These are phyloP conservation scores for Boletus pseudo-olivaceus DNA, from an alignment of 768 basidiomycete species.

Conservation along the genomic window DNA sequence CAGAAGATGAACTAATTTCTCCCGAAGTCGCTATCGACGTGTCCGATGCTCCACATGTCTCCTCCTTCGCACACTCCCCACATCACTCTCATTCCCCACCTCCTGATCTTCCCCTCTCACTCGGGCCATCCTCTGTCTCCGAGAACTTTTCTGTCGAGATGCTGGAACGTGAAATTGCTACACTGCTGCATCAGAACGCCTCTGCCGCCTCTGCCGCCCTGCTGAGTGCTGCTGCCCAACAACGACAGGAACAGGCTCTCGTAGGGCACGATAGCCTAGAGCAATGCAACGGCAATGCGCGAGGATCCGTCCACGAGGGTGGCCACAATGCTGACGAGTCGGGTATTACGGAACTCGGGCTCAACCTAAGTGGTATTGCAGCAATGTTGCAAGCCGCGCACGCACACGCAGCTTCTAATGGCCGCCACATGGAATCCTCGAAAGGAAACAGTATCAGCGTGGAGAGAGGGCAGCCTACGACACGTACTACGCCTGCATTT, in stretches of 20 bases:
- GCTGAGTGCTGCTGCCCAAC: slow-evolving; percentile 64
- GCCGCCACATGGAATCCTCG: slow-evolving; percentile 43
- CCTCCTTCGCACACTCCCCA: slow-evolving; percentile 21
- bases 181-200: slow-evolving; percentile 70
- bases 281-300: slow-evolving; percentile 18
- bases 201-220: slow-evolving; percentile 64
- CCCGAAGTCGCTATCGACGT: slow-evolving; percentile 27
- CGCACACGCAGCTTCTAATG: slow-evolving; percentile 50
- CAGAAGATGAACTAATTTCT: slow-evolving; percentile 43
- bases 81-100: slow-evolving; percentile 17
- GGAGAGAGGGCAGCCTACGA: slow-evolving; percentile 47
- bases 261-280: slow-evolving; percentile 36
- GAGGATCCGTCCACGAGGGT: slow-evolving; percentile 8
- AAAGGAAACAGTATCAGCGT: slow-evolving; percentile 45
- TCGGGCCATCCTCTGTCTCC: slow-evolving; percentile 37
- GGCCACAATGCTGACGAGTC: slow-evolving; percentile 15
- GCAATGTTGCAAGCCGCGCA: slow-evolving; percentile 79
- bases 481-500: slow-evolving; percentile 73
- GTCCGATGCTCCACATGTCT: slow-evolving; percentile 31
- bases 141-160: slow-evolving; percentile 65
- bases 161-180: slow-evolving; percentile 75
- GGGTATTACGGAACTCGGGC: slow-evolving; percentile 39
- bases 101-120: slow-evolving; percentile 34
- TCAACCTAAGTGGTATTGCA: slow-evolving; percentile 64
- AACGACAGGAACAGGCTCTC: slow-evolving; percentile 48